Conservation (phyloP, 139 green algal genomes). For the Deuterostichococcus epilithicus region DNA sequence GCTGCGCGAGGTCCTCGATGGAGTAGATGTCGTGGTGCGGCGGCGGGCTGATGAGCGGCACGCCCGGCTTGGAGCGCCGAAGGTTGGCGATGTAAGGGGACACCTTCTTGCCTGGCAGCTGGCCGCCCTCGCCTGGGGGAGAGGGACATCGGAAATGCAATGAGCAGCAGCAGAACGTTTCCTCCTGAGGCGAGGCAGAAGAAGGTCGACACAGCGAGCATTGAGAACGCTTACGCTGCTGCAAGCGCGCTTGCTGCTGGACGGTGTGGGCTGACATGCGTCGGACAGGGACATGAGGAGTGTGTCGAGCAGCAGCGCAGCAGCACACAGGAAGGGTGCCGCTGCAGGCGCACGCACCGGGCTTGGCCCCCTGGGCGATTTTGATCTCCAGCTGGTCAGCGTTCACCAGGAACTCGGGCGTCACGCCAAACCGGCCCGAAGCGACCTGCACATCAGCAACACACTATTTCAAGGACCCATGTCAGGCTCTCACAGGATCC, state of each 20-base stretch:
- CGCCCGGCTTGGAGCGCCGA: constrained; percentile 92
- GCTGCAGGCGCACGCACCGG: constrained; percentile 27
- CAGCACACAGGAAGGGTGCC: too few relatives aligned
- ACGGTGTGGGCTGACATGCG: too few relatives aligned
- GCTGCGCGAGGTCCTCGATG: constrained; percentile 99
- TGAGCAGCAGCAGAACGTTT: too few relatives aligned
- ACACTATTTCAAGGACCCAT: too few relatives aligned
- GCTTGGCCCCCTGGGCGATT: constrained; percentile 90
- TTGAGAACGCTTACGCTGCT: too few relatives aligned
- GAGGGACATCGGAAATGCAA: neutral
- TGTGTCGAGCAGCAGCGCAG: too few relatives aligned
- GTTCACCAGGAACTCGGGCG: constrained; percentile 96
- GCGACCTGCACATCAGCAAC: constrained; percentile 70
- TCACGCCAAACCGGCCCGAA: constrained; percentile 95
- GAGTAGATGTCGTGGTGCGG: constrained; percentile 99
- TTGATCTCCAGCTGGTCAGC: constrained; percentile 99
- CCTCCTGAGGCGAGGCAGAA: too few relatives aligned
- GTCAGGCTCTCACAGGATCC: too few relatives aligned
- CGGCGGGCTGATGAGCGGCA: constrained; percentile 96
- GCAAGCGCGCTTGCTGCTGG: too few relatives aligned
- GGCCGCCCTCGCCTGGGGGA: constrained; percentile 83
- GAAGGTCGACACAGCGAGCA: too few relatives aligned
- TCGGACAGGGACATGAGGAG: too few relatives aligned
- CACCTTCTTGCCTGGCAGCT: constrained; percentile 95
- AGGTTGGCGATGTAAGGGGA: constrained; percentile 95